Conservation (phyloP, 257 asterid genomes). For the Marsdenia floribunda region DNA sequence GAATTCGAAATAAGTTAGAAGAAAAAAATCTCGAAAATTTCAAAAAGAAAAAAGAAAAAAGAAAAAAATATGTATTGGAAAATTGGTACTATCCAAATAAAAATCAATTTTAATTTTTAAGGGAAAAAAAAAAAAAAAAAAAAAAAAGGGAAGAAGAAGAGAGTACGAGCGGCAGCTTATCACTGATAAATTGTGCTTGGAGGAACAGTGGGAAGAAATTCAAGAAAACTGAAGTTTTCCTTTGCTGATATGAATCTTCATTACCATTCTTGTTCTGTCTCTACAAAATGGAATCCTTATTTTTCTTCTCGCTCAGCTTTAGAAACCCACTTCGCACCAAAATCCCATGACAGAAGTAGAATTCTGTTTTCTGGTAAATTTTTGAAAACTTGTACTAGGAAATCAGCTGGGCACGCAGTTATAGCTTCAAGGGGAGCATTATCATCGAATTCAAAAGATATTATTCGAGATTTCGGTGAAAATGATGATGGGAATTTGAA, state of each 20-base stretch:
- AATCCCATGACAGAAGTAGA: conserved; percentile 25
- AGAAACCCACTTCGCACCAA: conserved; percentile 21
- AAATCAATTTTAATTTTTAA: too few relatives aligned
- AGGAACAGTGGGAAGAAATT: neutral
- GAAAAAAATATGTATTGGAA: too few relatives aligned
- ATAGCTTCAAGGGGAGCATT: conserved; percentile 14
- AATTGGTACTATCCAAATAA: too few relatives aligned
- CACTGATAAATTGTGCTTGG: neutral
- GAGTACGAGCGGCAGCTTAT: neutral
- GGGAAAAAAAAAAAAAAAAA: neutral
- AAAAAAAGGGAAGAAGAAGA: too few relatives aligned
- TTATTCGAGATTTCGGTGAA: conserved; percentile 20
- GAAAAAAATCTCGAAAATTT: too few relatives aligned
- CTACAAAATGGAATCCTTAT: neutral
- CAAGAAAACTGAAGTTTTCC: neutral
- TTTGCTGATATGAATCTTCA: neutral
- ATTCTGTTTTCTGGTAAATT: conserved; percentile 12
- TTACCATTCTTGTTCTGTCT: neutral
- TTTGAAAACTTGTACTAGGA: conserved; percentile 10
- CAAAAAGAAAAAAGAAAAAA: too few relatives aligned
- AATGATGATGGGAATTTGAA: conserved; percentile 15
- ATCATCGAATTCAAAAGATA: conserved; percentile 25
- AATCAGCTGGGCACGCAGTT: conserved; percentile 18
- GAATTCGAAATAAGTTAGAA: too few relatives aligned
- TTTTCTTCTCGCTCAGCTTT: conserved; percentile 22